phyloP scores from a whole-genome alignment of 306 rosid species.

The Styphnolobium japonicum region DNA sequence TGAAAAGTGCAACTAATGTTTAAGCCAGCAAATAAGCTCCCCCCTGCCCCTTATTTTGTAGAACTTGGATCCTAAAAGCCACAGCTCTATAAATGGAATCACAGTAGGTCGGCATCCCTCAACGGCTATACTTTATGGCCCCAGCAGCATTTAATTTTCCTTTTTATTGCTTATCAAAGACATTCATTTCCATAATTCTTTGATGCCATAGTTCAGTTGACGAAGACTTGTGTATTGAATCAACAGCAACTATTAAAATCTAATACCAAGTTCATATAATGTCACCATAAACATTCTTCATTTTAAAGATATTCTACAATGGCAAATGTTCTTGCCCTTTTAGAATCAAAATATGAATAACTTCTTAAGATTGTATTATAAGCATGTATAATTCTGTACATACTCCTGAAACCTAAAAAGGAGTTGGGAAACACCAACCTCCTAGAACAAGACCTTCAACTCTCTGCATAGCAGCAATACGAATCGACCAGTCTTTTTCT shows the following conservation, averaged over 20 bases:
- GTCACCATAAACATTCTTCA: neutral
- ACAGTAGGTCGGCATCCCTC: neutral
- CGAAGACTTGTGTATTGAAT: neutral
- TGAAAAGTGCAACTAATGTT: constrained; percentile 7
- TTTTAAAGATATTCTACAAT: constrained; percentile 16
- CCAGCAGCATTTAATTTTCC: neutral
- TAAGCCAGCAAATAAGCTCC: neutral
- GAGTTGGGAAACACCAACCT: constrained; percentile 55
- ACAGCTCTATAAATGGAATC: neutral
- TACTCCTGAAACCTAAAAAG: neutral
- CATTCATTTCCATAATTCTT: neutral
- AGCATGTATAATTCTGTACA: constrained; percentile 13
- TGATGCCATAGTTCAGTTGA: neutral
- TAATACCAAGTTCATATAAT: constrained; percentile 17
- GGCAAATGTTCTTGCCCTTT: neutral
- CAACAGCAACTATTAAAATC: constrained; percentile 12
- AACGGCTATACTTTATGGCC: neutral
- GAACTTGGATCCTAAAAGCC: constrained; percentile 15
- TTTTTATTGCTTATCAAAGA: constrained; percentile 3
- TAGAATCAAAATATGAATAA: neutral
- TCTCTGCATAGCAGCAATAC: constrained; percentile 94
- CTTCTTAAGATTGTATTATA: constrained; percentile 4
- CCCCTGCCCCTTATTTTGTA: neutral
- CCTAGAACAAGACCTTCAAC: constrained; percentile 90
- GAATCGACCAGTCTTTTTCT: constrained; percentile 96